Evolutionary conservation across 768 basidiomycete genomes (phyloP), one percentile per base, ranked within the genome.

Genomic region (Trametes punicea): DNA sequence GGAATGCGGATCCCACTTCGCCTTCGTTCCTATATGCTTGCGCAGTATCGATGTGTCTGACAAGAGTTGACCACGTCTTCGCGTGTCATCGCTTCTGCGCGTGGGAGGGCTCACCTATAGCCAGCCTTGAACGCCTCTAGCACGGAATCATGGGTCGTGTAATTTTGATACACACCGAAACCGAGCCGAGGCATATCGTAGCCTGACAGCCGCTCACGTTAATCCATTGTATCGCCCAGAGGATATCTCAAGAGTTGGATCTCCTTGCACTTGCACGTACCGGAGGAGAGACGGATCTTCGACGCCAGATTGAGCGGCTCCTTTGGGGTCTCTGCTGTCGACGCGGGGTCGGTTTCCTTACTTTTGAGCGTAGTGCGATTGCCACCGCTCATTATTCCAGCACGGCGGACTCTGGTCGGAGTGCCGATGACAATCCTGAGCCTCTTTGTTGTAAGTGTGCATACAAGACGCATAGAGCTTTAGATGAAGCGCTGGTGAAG

Each of bases 131-230:
- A 71, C 2, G 88, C 88, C 46, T 83, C 81, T 13, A 84, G 62
- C 34, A 82, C 81, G 21, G 85, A 82, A 0, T 77, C 61, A 31
- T 70, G 76, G 23, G 84, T 72, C 44, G 77, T 73, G 62, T 81
- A 79, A 69, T 89, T 90, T 64, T 84, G 79, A 63, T 84, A 90
- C 25, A 90, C 87, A 1, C 76, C 88, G 55, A 90, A 83, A 8
- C 88, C 88, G 3, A 90, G 74, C 6, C 74, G 67, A 21, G 89
- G 88, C 75, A 90, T 87, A 15, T 69, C 51, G 66, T 80, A 68
- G 10, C 87, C 65, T 68, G 51, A 30, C 18, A 21, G 15, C 11
- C 10, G 20, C 41, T 11, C 6, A 42, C 9, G 16, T 21, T 9
- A 4, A 2, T 9, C 4, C 21, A 25, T 23, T 2, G 26, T 7